phyloP scores from a whole-genome alignment of 2,329 filamentous ascomycete genomes.

The Tricladium varicosporioides region DNA sequence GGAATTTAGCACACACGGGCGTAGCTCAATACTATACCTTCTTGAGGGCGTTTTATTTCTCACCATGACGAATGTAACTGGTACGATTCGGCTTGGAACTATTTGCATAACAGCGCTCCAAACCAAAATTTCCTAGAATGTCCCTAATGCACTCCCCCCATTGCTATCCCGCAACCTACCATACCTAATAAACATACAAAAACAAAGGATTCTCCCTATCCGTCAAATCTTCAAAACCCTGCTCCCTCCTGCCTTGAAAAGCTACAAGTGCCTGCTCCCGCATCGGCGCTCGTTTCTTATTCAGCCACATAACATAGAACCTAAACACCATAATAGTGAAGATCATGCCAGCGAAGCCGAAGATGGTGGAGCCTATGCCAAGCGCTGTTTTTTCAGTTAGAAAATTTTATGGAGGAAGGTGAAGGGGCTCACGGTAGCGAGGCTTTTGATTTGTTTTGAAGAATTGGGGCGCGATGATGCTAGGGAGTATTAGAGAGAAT shows the following conservation, averaged over 20 bases:
- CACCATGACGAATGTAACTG: too few species aligned
- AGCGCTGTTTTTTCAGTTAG: neutral
- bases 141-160: too few species aligned
- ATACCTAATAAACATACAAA: neutral
- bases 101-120: too few species aligned
- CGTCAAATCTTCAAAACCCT: neutral
- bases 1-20: too few species aligned
- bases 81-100: too few species aligned
- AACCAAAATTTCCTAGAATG: too few species aligned
- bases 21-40: too few species aligned
- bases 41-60: too few species aligned
- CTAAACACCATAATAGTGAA: neutral
- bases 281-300: neutral
- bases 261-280: neutral
- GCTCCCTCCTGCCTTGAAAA: neutral
- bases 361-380: neutral
- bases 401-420: neutral
- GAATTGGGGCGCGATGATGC: neutral
- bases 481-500: neutral
- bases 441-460: neutral
- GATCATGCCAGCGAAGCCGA: neutral
- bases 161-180: too few species aligned
- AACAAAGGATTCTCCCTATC: constrained; percentile 1
- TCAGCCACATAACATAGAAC: neutral
- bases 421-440: neutral